Base-by-base conservation (phyloP, 106 monocot genomes). In the Dioscorea dumetorum region DNA sequence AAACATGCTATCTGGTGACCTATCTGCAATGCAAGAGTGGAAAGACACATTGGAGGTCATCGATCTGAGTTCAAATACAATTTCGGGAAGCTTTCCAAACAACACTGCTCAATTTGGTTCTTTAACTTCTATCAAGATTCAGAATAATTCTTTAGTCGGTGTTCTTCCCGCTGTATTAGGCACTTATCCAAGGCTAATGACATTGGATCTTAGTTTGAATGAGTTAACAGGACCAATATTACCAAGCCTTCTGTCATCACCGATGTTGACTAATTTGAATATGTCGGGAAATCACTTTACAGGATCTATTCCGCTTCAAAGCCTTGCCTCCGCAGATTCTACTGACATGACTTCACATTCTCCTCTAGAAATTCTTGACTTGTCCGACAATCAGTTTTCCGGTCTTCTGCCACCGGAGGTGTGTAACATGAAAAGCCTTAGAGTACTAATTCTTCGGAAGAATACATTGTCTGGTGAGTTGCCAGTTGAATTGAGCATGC, bases 21-120 rank as follows among this genome's bases (percentile, higher is more conserved):
- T 91, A 58, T 75, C 82, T 50, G 49, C 67, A 57, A 71, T 97
- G 20, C 70, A 73, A 48, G 80, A 67, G 24, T 97, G 95, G 95
- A 84, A 71, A 64, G 62, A 70, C 62, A 60, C 67, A 16, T 49
- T 97, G 61, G 86, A 91, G 73, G 54, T 71, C 50, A 50, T 94
- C 53, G 94, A 94, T 70, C 61, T 94, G 64, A 90, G 94, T 60
- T 94, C 90, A 69, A 94, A 94, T 68, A n/a, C 23, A 50, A 75
- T 94, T 35, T 90, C 76, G 10, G 94, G 90, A 48, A 65, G 50
- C 41, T 80, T 81, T 70, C 86, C 87, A 31, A 70, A 77, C 65
- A 63, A 50, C 24, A 77, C 79, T 12, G 73, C 73, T 49, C 79
- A 77, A 35, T 72, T 93, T 51, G 60, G 22, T 49, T 81, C 77